These are phyloP conservation scores for Coemansia sp. DNA, from an alignment of 192 early-diverging fungal species.

Conservation along the genomic window DNA sequence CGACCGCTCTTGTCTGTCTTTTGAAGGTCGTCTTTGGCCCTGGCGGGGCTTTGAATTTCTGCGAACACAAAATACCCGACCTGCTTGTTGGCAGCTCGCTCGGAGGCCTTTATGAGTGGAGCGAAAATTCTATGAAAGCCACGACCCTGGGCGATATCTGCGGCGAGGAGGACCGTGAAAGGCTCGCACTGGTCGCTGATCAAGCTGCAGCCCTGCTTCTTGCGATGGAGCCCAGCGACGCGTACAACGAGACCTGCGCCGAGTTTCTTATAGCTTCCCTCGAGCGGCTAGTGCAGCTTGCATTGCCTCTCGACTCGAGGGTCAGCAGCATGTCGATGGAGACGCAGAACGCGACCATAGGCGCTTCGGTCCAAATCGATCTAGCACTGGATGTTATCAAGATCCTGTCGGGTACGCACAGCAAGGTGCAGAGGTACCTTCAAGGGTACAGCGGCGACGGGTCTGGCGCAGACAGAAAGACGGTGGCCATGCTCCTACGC, in stretches of 20 bases:
- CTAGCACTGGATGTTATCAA: conserved; percentile 12
- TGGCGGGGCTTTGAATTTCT: background rate
- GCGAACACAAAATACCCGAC: background rate
- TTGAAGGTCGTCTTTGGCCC: conserved; percentile 2
- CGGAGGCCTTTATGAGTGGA: conserved; percentile 27
- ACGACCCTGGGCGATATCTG: conserved; percentile 14
- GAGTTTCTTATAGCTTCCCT: conserved; percentile 29
- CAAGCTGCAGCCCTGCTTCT: conserved; percentile 14
- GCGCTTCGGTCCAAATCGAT: conserved; percentile 13
- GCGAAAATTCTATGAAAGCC: background rate
- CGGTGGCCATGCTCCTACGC: conserved; percentile 21
- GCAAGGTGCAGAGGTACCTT: conserved; percentile 13
- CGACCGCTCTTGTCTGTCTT: conserved; percentile 4
- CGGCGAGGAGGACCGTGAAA: conserved; percentile 20
- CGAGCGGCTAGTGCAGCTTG: conserved; percentile 34
- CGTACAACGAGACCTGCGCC: conserved; percentile 15
- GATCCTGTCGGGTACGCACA: conserved; percentile 12
- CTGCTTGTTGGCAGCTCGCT: conserved; percentile 27
- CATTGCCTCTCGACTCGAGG: conserved; percentile 15
- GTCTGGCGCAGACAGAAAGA: background rate
- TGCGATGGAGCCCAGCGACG: background rate
- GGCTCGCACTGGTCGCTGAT: conserved; percentile 24
- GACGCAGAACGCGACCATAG: conserved; percentile 8
- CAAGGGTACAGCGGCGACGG: background rate
- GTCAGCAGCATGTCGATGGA: conserved; percentile 8